Evolutionary conservation across 2,329 filamentous ascomycete genomes (phyloP), one percentile per base, ranked within the genome.

Genomic region (Thermochaetoides dissita): DNA sequence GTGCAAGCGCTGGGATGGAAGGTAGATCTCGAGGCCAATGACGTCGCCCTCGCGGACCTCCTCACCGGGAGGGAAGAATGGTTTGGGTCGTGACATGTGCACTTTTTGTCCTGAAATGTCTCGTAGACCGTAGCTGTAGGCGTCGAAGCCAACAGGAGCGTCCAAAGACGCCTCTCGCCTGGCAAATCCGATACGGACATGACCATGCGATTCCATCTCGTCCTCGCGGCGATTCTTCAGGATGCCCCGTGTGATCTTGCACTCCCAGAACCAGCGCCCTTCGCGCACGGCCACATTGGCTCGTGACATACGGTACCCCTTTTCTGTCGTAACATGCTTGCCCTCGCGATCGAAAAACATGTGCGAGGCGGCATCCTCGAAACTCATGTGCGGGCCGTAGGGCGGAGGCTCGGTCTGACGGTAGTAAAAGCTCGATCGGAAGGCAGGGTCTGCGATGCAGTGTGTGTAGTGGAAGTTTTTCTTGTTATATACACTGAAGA

Each of bases 221-320:
- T 59, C 59, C 6, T 67, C 65, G 3, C 59, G 57, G 8, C 65
- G 60, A 37, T 61, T 62, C 39, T 62, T 61, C 3, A 74, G 66
- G 35, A 84, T 78, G 32, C 91, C 91, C 50, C 79, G 77, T 8
- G 88, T 80, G 41, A 98, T 77, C 55, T 84, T 88, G 61, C 89
- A 87, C 63, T 98, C 91, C 69, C 87, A 98, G 61, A 93, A 98
- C 69, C 85, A 86, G 30, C 84, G 76, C 1, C 91, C 91, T 61
- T 96, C 84, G 37, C 91, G 72, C 5, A 88, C 84, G 24, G 84
- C 86, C 0, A 96, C 81, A 54, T 98, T 98, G 9, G 85, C 87
- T 34, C 89, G 77, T 2, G 84, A 81, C 70, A 89, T 91, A 45
- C 93, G 76, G 71, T 91, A 95, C 7, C 91, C 88, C 61, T 94